Evolutionary conservation across 2,329 filamentous ascomycete species (phyloP).

Genomic region (Fusarium mundagurra): DNA sequence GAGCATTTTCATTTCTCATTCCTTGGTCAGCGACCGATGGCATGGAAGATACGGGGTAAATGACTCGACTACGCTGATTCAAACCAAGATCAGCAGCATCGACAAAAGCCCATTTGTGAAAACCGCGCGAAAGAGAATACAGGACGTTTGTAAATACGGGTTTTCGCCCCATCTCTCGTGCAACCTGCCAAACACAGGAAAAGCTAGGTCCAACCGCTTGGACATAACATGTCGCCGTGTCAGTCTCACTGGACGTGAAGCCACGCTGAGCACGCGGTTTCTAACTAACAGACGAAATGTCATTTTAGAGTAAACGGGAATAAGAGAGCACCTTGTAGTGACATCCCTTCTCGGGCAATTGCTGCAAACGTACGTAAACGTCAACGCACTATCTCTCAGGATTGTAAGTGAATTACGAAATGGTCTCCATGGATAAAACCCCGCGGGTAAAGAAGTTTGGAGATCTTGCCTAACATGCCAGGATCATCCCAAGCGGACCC

Average conservation of each 20-base stretch:
- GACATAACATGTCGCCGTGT: conserved; percentile 26
- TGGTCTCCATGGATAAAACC: neutral
- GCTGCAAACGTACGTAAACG: neutral
- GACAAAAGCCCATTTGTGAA: neutral
- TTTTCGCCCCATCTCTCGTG: conserved; percentile 23
- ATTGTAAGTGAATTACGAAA: neutral
- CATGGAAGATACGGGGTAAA: neutral
- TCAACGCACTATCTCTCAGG: neutral
- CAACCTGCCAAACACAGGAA: conserved; percentile 32
- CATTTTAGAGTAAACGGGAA: conserved; percentile 4
- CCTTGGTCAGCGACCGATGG: conserved; percentile 7
- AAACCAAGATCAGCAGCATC: conserved; percentile 14
- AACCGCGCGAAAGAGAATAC: neutral
- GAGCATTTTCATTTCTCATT: conserved; percentile 11
- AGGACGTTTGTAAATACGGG: neutral
- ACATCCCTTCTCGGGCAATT: neutral
- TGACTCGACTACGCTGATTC: conserved; percentile 26
- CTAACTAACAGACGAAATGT: neutral
- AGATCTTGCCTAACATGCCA: conserved; percentile 18
- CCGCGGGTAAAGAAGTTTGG: conserved; percentile 6
- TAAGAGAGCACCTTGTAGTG: neutral
- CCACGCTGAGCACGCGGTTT: neutral
- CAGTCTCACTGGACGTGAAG: conserved; percentile 23
- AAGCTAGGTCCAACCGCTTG: neutral
- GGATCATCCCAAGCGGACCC: conserved; percentile 15